Evolutionary conservation across 202 grass and related monocot species (phyloP).

Genomic region (Cymbopogon flexuosus): DNA sequence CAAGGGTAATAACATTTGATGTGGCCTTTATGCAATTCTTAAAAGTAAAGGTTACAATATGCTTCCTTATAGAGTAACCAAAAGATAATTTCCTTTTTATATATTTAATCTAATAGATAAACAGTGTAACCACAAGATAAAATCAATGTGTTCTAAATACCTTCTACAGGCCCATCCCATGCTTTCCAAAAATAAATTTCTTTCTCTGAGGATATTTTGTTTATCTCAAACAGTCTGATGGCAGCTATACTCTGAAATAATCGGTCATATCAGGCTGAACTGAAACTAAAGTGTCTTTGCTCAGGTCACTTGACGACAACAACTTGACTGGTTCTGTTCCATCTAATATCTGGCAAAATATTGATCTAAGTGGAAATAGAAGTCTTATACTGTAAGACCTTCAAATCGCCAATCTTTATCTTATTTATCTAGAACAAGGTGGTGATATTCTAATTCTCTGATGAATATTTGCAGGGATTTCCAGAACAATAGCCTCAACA

Average conservation of each 20-base stretch:
- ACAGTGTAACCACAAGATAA: not conserved
- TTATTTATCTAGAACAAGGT: not conserved
- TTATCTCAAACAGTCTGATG: slow-evolving; percentile 22
- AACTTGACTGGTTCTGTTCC: slow-evolving; percentile 67
- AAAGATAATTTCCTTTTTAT: not conserved
- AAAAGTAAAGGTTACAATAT: not conserved
- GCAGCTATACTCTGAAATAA: slow-evolving; percentile 13
- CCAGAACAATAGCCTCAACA: slow-evolving; percentile 70
- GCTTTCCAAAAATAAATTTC: not conserved
- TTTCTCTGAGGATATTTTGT: not conserved
- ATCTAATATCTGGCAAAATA: slow-evolving; percentile 65
- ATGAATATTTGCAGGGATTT: slow-evolving; percentile 74
- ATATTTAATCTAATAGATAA: not conserved
- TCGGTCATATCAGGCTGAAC: not conserved
- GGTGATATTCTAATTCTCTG: slow-evolving; percentile 23
- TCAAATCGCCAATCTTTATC: slow-evolving; percentile 4
- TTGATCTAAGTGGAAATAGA: slow-evolving; percentile 59
- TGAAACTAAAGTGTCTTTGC: slow-evolving; percentile 33
- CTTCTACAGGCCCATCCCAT: not conserved
- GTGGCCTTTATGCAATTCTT: not conserved
- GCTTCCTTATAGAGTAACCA: not conserved
- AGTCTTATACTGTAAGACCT: slow-evolving; percentile 71
- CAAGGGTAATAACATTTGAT: not conserved
- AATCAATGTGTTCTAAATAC: not conserved
- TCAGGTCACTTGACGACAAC: slow-evolving; percentile 78